phyloP scores from a whole-genome alignment of 2,329 filamentous ascomycete genomes.

The Myriosclerotinia curreyana region DNA sequence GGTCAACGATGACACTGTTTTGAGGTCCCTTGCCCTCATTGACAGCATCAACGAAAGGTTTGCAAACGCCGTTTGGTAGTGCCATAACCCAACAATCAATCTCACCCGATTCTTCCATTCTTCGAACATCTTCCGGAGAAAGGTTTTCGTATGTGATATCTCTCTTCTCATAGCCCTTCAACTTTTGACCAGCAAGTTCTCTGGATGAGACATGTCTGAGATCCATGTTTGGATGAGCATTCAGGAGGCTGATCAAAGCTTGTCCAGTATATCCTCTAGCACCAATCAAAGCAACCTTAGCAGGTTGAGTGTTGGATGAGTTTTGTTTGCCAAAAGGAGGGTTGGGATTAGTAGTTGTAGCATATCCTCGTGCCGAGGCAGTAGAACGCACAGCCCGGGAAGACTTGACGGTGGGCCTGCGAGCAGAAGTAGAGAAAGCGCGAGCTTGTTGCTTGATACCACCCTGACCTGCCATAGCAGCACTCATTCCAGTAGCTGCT shows the following conservation, averaged over 20 bases:
- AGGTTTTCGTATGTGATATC: slow-evolving; percentile 92
- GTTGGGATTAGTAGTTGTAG: slow-evolving; percentile 77
- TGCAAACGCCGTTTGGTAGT: slow-evolving; percentile 90
- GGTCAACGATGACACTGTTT: slow-evolving; percentile 79
- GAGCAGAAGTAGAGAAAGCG: slow-evolving; percentile 61
- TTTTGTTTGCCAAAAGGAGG: slow-evolving; percentile 87
- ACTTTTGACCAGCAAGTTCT: slow-evolving; percentile 80
- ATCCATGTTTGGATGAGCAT: slow-evolving; percentile 85
- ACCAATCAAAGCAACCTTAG: slow-evolving; percentile 82
- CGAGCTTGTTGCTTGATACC: slow-evolving; percentile 60
- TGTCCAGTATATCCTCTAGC: slow-evolving; percentile 94
- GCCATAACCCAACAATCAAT: slow-evolving; percentile 99
- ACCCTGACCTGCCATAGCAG: slow-evolving; percentile 41
- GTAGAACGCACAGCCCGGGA: slow-evolving; percentile 22
- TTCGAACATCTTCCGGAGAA: slow-evolving; percentile 77
- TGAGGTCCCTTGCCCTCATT: slow-evolving; percentile 61
- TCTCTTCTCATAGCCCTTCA: slow-evolving; percentile 87
- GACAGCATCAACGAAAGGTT: slow-evolving; percentile 88
- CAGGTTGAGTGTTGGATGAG: slow-evolving; percentile 73
- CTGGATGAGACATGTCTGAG: slow-evolving; percentile 89
- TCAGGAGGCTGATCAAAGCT: slow-evolving; percentile 81
- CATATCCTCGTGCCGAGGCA: slow-evolving; percentile 48
- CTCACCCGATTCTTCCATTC: slow-evolving; percentile 78
- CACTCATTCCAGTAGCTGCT: slow-evolving; percentile 60
- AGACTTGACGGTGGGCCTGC: slow-evolving; percentile 39